Base-by-base conservation (phyloP, 768 basidiomycete genomes). In the Leccinum boreale region DNA sequence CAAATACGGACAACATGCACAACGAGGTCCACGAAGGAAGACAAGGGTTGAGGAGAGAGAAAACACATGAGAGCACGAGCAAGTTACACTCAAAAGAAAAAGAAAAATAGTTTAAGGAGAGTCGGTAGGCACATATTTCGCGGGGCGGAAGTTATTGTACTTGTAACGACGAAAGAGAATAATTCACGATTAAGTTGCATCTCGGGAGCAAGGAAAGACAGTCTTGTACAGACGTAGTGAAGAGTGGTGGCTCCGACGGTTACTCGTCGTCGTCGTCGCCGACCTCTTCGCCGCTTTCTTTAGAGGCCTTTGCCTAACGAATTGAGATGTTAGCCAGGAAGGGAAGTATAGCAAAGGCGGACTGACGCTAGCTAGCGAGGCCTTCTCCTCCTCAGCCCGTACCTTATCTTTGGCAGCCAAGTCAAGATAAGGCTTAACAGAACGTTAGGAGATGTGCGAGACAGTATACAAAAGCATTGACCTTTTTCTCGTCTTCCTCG, bases 401-500 rank as follows among this genome's bases (percentile, higher is more conserved):
- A 78, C 71, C 81, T 97, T 98, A 77, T 98, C 95, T 55, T 81
- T 80, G 42, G 87, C 84, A 49, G 96, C 95, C 73, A 89, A 84
- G 55, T 93, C 90, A 58, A 89, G 65, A 78, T 96, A 98, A 15
- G 93, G 94, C 94, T 95, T 60, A 29, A 58, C 7, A 60, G 54
- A 66, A 26, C 35, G 51, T 62, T 2, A 68, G 47, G 14, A 53
- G 24, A 9, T 5, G 23, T 52, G 51, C 11, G 12, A 8, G 23
- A 58, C 17, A 8, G 19, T 14, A 15, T 7, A n/a, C 7, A 2
- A 52, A 50, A 6, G 17, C n/a, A 70, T 75, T 47, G 52, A 91
- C 93, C 84, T 91, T 92, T 81, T 94, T 96, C 79, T 97, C 94
- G 35, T 83, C 83, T 5, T 94, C 92, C 54, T 85, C 85, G 66